Evolutionary conservation across 805 yeast species (phyloP).

Genomic region (Yarrowia sp.): DNA sequence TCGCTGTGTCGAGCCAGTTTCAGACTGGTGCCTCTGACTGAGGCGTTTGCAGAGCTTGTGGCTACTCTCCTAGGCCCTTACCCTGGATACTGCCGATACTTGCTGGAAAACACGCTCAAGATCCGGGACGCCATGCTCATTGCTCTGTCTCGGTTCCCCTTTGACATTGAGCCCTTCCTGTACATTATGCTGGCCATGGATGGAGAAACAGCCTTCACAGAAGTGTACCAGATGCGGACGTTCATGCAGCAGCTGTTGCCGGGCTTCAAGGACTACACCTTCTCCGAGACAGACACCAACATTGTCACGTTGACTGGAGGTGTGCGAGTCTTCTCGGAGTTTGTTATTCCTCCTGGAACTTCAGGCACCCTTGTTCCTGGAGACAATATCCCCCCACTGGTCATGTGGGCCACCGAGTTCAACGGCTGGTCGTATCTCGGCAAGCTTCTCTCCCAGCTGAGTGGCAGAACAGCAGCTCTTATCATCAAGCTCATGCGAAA

Average conservation of each 20-base stretch:
- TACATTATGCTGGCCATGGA: conserved; percentile 63
- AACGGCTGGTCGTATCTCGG: conserved; percentile 92
- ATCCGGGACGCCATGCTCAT: conserved; percentile 58
- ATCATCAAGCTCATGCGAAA: conserved; percentile 62
- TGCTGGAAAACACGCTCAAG: conserved; percentile 56
- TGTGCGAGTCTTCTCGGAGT: conserved; percentile 58
- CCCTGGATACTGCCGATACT: conserved; percentile 56
- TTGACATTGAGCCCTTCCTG: conserved; percentile 64
- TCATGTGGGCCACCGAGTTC: conserved; percentile 73
- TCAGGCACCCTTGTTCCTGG: conserved; percentile 71
- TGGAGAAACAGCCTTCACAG: conserved; percentile 69
- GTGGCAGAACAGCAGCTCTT: conserved; percentile 53
- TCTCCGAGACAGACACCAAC: conserved; percentile 57
- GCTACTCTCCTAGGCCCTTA: conserved; percentile 46
- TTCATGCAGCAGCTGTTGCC: conserved; percentile 60
- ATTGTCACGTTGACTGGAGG: conserved; percentile 58
- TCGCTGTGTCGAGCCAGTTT: conserved; percentile 35
- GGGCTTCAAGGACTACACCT: conserved; percentile 55
- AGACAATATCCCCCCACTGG: conserved; percentile 53
- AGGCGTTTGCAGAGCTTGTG: conserved; percentile 27
- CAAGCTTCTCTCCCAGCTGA: conserved; percentile 58
- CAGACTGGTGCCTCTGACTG: conserved; percentile 19
- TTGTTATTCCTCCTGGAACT: conserved; percentile 63
- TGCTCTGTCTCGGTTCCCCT: conserved; percentile 78
- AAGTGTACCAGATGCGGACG: conserved; percentile 64